Base-by-base conservation (phyloP, 2,329 filamentous ascomycete species). In the Beauveria sp. region DNA sequence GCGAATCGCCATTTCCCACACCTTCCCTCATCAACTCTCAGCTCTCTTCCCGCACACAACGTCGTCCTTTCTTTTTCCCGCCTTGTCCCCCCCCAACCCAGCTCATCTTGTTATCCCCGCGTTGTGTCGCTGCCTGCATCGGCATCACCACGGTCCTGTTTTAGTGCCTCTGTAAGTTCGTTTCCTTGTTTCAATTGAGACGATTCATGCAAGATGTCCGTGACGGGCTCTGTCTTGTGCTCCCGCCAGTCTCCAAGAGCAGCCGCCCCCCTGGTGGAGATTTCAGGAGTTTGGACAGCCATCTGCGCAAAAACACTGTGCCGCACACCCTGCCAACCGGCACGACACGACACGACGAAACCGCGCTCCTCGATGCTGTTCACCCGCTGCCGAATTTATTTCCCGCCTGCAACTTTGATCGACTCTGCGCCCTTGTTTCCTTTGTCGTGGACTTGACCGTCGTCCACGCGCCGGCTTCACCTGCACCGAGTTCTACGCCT, bases 1-100 rank as follows among this genome's bases (percentile, higher is more conserved):
- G 54, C 24, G 28, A 30, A 51, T 49, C 59, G 54, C 62, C 62
- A 62, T 63, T 61, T 61, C 60, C 60, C 60, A 58, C 59, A 53
- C 57, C 53, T 60, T 62, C 58, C 38, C 56, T 47, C 51, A n/a
- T 53, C 42, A 24, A 42, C 54, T 47, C n/a, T 43, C 49, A 28
- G 14, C 49, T 51, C 49, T 51, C 43, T 53, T 55, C 50, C 20
- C 30, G 28, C 50, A 56, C 45, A 38, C 47, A 43, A 20, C 47
- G 24, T 42, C 57, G 16, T 43, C 26, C 28, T 28, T 42, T 60
- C 47, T 52, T 52, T 59, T 51, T 53, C n/a, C 38, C 57, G 40
- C 34, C 42, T 38, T 22, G 42, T 43, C 22, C 22, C 9, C 56
- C 47, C 28, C 47, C 57, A 34, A 30, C 38, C 55, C 18, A 52